A percentile compares a stretch with the other conserved stretches of the same genome.
Evolutionary conservation across 495 filamentous ascomycete genomes (phyloP).

Genomic region (Bryoglossum gracile): DNA sequence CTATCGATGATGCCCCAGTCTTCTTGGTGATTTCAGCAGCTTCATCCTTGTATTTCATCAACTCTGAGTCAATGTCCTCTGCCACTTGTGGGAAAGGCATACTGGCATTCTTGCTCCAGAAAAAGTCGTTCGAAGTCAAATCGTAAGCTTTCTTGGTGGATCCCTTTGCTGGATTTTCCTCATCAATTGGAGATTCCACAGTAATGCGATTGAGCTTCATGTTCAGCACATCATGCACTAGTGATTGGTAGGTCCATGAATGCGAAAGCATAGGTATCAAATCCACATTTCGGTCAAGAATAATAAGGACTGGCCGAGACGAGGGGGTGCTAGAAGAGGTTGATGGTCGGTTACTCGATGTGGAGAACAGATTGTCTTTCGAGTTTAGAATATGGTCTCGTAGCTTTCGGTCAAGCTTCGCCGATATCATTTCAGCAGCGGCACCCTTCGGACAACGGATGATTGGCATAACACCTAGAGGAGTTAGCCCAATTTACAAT

Average conservation of each 20-base stretch:
- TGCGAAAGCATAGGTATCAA: conserved; percentile 97
- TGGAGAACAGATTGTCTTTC: conserved; percentile 87
- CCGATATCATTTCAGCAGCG: conserved; percentile 89
- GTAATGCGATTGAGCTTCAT: conserved; percentile 97
- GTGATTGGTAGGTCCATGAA: conserved; percentile 97
- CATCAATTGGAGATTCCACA: conserved; percentile 72
- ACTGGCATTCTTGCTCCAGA: conserved; percentile 93
- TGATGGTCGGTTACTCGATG: conserved; percentile 39
- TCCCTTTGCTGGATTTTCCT: conserved; percentile 62
- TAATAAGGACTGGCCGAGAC: conserved; percentile 75
- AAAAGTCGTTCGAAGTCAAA: conserved; percentile 85
- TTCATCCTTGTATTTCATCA: conserved; percentile 93
- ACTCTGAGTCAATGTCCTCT: conserved; percentile 88
- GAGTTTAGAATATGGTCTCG: conserved; percentile 96
- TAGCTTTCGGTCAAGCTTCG: conserved; percentile 89
- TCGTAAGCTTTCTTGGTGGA: conserved; percentile 81
- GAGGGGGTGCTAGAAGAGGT: conserved; percentile 48
- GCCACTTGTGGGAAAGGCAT: conserved; percentile 93
- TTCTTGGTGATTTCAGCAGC: conserved; percentile 91
- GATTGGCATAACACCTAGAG: conserved; percentile 65
- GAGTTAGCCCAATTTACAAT: conserved; percentile 36
- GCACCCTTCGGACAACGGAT: conserved; percentile 88
- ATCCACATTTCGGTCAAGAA: conserved; percentile 93
- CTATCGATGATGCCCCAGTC: conserved; percentile 85
- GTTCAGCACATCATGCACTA: conserved; percentile 88